Conservation (phyloP, 2,329 filamentous ascomycete genomes). For the Pseudogymnoascus sp. region DNA sequence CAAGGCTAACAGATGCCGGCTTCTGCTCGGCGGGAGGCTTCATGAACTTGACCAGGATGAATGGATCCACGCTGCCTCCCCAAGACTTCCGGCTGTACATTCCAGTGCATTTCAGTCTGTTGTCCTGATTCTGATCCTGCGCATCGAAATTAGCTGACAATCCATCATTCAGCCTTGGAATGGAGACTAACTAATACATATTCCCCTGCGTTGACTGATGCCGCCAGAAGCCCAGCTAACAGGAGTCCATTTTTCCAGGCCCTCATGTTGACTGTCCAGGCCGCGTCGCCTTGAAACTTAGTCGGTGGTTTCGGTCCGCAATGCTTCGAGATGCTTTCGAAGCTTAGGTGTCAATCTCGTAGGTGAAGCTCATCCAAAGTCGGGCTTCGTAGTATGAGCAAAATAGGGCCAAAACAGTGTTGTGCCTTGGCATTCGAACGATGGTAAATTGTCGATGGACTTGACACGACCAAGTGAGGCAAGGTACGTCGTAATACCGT, state of each 20-base stretch:
- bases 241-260: conserved; percentile 43
- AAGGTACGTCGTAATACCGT: conserved; percentile 2
- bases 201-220: conserved; percentile 50
- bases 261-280: conserved; percentile 41
- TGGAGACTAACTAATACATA: conserved; percentile 44
- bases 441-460: conserved; percentile 1
- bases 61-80: conserved; percentile 82
- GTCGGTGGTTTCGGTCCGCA: conserved; percentile 11
- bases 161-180: background rate
- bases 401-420: background rate
- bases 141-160: background rate
- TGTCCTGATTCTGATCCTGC: conserved; percentile 67
- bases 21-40: conserved; percentile 45
- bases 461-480: conserved; percentile 3
- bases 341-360: background rate
- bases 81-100: conserved; percentile 91
- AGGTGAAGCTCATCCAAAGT: conserved; percentile 5
- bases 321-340: conserved; percentile 2
- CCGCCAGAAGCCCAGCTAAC: conserved; percentile 46
- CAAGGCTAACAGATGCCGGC: conserved; percentile 64
- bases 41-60: conserved; percentile 77
- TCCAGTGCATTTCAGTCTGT: conserved; percentile 74
- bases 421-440: background rate
- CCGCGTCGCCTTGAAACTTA: conserved; percentile 17
- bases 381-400: background rate